phyloP scores from a whole-genome alignment of 2,329 filamentous ascomycete genomes.

The Hypoxylon sp. region DNA sequence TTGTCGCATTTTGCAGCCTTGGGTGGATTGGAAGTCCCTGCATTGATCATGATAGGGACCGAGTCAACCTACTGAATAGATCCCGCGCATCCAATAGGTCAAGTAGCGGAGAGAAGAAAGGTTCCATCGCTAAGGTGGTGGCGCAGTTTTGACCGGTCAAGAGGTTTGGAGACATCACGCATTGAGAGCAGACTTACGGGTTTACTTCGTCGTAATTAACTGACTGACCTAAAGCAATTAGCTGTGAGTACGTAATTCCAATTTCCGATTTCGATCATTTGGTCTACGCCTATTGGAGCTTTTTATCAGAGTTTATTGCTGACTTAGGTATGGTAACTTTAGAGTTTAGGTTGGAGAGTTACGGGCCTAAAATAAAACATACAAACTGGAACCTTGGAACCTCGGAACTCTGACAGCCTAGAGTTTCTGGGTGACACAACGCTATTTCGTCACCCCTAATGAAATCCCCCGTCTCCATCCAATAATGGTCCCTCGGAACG shows the following conservation, averaged over 20 bases:
- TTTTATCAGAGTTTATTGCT: not conserved
- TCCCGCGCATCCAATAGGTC: slow-evolving; percentile 33
- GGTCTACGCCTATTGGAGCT: slow-evolving; percentile 26
- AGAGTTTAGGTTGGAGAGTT: slow-evolving; percentile 17
- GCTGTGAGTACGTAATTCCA: slow-evolving; percentile 21
- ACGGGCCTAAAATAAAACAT: slow-evolving; percentile 1
- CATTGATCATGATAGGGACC: slow-evolving; percentile 33
- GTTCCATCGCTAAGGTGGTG: slow-evolving; percentile 10
- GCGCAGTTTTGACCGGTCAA: slow-evolving; percentile 19
- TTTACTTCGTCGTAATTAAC: slow-evolving; percentile 14
- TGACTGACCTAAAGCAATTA: slow-evolving; percentile 23
- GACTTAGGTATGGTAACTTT: slow-evolving; percentile 12
- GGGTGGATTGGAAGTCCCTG: slow-evolving; percentile 16
- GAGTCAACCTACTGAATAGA: slow-evolving; percentile 16
- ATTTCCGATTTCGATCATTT: slow-evolving; percentile 15
- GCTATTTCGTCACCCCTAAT: slow-evolving; percentile 36
- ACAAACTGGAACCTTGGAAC: not conserved
- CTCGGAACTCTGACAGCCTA: not conserved
- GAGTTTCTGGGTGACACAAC: slow-evolving; percentile 20
- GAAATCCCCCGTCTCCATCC: slow-evolving; percentile 20
- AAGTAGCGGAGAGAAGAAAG: slow-evolving; percentile 13
- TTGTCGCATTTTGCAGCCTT: slow-evolving; percentile 10
- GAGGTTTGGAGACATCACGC: slow-evolving; percentile 1
- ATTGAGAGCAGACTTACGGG: not conserved
- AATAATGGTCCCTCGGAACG: slow-evolving; percentile 58